Conservation (phyloP, 1,284 basidiomycete genomes). For the Serendipita sp. region DNA sequence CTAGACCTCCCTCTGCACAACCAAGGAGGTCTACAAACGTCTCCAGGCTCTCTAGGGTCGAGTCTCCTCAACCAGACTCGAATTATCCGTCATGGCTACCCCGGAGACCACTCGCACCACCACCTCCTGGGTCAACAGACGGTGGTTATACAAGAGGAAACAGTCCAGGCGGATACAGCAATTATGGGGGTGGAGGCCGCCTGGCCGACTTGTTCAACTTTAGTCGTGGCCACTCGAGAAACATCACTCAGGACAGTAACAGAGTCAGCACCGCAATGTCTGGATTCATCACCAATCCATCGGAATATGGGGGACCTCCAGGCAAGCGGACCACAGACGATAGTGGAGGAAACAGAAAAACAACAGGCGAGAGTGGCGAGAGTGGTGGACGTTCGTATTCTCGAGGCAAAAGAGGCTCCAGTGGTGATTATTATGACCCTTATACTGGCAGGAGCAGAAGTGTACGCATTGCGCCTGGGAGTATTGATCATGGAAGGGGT, state of each 20-base stretch:
- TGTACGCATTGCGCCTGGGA: background rate
- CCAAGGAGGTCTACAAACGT: background rate
- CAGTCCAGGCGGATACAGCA: background rate
- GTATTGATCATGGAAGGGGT: background rate
- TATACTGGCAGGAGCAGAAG: background rate
- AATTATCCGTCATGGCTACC: slow-evolving; percentile 1
- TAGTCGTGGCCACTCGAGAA: slow-evolving; percentile 3
- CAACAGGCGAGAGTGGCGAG: background rate
- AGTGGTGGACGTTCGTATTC: background rate
- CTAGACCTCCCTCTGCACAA: slow-evolving; percentile 2
- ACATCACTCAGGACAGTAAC: slow-evolving; percentile 1
- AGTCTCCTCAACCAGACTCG: background rate
- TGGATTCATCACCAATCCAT: slow-evolving; percentile 5
- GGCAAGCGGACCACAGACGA: background rate
- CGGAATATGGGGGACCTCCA: slow-evolving; percentile 1
- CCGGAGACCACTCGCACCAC: background rate
- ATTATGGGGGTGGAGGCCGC: background rate
- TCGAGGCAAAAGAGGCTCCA: background rate
- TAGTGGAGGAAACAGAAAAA: background rate
- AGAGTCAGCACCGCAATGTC: slow-evolving; percentile 5
- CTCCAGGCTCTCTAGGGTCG: background rate
- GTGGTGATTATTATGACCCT: slow-evolving; percentile 3
- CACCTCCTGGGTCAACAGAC: background rate
- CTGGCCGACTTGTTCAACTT: slow-evolving; percentile 6
- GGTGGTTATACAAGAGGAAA: background rate